Evolutionary conservation across 495 filamentous ascomycete genomes (phyloP), one percentile per base, ranked within the genome.

Genomic region (Neurospora sp.): DNA sequence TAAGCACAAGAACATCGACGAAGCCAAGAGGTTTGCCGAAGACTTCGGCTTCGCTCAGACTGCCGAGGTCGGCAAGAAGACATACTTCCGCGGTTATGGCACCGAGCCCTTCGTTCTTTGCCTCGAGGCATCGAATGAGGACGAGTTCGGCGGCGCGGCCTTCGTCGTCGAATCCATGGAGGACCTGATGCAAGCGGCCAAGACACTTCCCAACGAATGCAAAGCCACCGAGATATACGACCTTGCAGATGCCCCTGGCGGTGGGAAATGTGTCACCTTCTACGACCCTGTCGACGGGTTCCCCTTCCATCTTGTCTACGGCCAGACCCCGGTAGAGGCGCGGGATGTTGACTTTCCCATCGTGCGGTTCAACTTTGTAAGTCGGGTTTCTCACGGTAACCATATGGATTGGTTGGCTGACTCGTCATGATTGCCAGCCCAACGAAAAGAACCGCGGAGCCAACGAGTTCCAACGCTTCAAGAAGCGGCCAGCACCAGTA

Each of bases 401-500:
- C n/a, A 12, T 1, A 9, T 31, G 53, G 11, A 61, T 61, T 31
- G 27, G 6, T 4, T 35, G 0, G 53, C 22, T 31, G 18, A 37
- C 22, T 37, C 14, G 14, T 35, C 53, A 66, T 35, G 14, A 37
- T 3, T 18, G 14, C 40, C 71, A 82, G 80, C 86, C 86, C 18
- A 79, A 73, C 16, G 80, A 84, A 75, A 88, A 87, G 80, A 82
- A 86, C 74, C 78, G 85, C 68, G 79, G 80, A 9, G 77, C 72
- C n/a, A 84, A 83, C 77, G 78, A 83, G 72, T 84, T 83, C 75
- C 84, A 86, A 75, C 82, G 85, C 31, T 88, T 88, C 79, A 73
- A 83, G 84, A 89, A 86, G 79, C 82, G 91, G 10, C 91, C 92
- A 2, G 89, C 90, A 2, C 87, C 89, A 1, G 84, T 93, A 0